These are phyloP conservation scores for Yarrowia porcina DNA, from an alignment of 805 yeast genomes.

Conservation along the genomic window DNA sequence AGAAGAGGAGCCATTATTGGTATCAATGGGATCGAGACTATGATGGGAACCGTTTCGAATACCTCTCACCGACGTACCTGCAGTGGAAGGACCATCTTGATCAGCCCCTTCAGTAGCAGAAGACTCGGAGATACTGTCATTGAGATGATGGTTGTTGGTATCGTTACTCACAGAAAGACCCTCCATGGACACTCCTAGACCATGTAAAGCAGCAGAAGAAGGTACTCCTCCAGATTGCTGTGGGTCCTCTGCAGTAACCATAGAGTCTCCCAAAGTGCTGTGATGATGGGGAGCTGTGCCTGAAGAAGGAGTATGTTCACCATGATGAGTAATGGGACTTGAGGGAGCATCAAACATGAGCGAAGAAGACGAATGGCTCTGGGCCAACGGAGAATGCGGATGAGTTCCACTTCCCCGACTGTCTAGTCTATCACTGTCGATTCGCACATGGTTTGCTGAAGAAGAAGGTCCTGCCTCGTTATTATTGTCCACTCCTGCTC, in stretches of 20 bases:
- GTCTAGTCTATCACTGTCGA: background rate
- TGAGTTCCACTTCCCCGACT: background rate
- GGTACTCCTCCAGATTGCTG: background rate
- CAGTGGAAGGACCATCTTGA: background rate
- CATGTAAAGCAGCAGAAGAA: background rate
- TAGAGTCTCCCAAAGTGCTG: background rate
- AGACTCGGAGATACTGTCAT: background rate
- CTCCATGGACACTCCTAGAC: constrained; percentile 4
- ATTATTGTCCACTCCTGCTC: too few relatives aligned
- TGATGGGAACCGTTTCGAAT: background rate
- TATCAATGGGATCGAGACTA: background rate
- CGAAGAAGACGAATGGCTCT: background rate
- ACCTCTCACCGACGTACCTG: background rate
- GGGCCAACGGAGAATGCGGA: constrained; percentile 2
- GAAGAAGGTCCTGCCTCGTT: background rate
- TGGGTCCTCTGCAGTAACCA: background rate
- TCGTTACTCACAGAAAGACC: background rate
- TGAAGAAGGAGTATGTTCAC: background rate
- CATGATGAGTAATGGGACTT: background rate
- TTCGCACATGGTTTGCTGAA: background rate
- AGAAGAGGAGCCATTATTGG: background rate
- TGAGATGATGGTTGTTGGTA: background rate
- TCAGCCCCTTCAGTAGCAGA: background rate
- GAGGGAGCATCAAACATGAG: constrained; percentile 5
- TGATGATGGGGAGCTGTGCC: constrained; percentile 1